These are phyloP conservation scores for Coemansia sp. DNA, from an alignment of 192 early-diverging fungal genomes.

Conservation along the genomic window DNA sequence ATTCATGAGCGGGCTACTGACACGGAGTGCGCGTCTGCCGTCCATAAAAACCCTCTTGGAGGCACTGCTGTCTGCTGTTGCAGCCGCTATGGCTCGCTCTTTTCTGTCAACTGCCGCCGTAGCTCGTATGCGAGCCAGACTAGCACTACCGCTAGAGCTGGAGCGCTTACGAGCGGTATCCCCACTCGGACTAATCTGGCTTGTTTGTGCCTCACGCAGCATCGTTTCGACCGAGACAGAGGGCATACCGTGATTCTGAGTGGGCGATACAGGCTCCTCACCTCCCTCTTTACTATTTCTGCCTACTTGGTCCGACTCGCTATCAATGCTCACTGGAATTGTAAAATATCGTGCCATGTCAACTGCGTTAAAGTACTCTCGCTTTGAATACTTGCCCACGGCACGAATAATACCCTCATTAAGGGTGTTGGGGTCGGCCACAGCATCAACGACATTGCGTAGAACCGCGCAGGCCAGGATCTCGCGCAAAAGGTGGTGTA, in stretches of 20 bases:
- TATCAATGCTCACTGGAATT: slow-evolving; percentile 36
- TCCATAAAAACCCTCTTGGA: neutral
- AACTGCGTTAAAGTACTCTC: slow-evolving; percentile 39
- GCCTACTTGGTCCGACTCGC: neutral
- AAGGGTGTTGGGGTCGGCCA: slow-evolving; percentile 44
- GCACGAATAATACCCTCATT: slow-evolving; percentile 48
- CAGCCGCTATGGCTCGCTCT: neutral
- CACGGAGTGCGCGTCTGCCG: neutral
- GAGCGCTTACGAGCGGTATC: neutral
- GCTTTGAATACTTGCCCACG: slow-evolving; percentile 40
- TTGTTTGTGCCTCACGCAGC: slow-evolving; percentile 49
- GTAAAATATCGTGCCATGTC: slow-evolving; percentile 50
- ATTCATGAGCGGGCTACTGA: slow-evolving; percentile 3
- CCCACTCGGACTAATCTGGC: slow-evolving; percentile 12
- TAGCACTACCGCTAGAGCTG: neutral
- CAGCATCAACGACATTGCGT: slow-evolving; percentile 43
- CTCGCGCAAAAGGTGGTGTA: slow-evolving; percentile 44
- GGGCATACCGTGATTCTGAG: neutral
- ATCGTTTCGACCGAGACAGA: slow-evolving; percentile 38
- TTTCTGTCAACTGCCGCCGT: neutral
- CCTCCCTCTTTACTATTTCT: neutral
- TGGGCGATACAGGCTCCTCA: slow-evolving; percentile 8
- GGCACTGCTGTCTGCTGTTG: neutral
- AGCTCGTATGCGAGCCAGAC: neutral
- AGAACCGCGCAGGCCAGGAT: slow-evolving; percentile 53